Conservation (phyloP, 768 basidiomycete genomes). For the Agrocybe praecox region DNA sequence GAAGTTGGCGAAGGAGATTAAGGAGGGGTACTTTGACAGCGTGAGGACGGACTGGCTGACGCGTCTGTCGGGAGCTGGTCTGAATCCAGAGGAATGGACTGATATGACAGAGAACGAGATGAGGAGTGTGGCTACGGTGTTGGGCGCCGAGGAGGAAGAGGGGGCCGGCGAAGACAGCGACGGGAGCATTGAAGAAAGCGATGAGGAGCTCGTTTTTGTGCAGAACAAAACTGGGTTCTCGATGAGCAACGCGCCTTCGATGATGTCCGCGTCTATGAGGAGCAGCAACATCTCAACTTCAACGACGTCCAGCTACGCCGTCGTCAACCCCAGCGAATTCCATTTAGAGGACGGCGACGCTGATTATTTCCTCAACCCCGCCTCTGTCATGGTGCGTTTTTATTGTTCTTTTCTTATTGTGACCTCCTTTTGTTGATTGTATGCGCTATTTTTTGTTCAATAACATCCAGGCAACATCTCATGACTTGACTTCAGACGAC, state of each 20-base stretch:
- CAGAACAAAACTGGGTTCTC: constrained; percentile 8
- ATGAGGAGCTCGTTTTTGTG: constrained; percentile 14
- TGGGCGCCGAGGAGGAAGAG: constrained; percentile 38
- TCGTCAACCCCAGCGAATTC: constrained; percentile 46
- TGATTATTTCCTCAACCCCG: constrained; percentile 32
- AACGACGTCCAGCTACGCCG: constrained; percentile 37
- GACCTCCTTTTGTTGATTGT: constrained; percentile 13
- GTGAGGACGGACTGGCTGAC: constrained; percentile 45
- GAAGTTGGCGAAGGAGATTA: constrained; percentile 25
- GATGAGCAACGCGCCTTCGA: constrained; percentile 23
- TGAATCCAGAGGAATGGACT: constrained; percentile 46
- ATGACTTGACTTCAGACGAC: constrained; percentile 32
- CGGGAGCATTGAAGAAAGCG: constrained; percentile 14
- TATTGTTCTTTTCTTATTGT: constrained; percentile 7
- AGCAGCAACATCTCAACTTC: constrained; percentile 34
- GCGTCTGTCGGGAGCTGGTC: constrained; percentile 31
- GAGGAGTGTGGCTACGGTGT: constrained; percentile 31
- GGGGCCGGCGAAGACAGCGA: constrained; percentile 30
- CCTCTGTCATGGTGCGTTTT: constrained; percentile 28
- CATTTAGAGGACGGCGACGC: constrained; percentile 38
- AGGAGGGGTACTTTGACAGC: constrained; percentile 31
- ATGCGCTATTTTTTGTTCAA: constrained; percentile 4
- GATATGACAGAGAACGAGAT: constrained; percentile 41
- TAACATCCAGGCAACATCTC: constrained; percentile 24
- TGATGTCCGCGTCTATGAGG: constrained; percentile 33